Conservation (phyloP, 441 rosid genomes). For the Viola pubescens region DNA sequence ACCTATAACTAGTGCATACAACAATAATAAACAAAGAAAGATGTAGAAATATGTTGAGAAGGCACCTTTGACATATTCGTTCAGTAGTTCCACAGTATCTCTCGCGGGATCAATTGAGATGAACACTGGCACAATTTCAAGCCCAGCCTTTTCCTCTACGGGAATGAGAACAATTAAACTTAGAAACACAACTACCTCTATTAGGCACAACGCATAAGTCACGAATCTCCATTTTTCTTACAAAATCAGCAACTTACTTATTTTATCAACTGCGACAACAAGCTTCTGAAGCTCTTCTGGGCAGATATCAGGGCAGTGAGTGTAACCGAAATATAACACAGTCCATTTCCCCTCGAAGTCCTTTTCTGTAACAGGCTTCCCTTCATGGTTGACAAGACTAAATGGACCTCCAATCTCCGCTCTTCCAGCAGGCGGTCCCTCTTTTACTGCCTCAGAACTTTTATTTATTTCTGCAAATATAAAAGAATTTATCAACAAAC, state of each 20-base stretch:
- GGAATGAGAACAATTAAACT: not conserved
- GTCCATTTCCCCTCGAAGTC: constrained; percentile 84
- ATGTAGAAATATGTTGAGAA: constrained; percentile 4
- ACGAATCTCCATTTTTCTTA: not conserved
- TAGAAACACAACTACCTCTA: not conserved
- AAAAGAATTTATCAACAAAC: not conserved
- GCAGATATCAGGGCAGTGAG: constrained; percentile 97
- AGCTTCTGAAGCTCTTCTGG: constrained; percentile 87
- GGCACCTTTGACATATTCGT: constrained; percentile 79
- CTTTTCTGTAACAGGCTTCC: constrained; percentile 67
- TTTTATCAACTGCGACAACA: constrained; percentile 76
- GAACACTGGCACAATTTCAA: constrained; percentile 70
- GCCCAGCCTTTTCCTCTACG: constrained; percentile 66
- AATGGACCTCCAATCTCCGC: constrained; percentile 96
- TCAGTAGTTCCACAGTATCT: constrained; percentile 85
- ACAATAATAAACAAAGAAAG: not conserved
- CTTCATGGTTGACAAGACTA: constrained; percentile 72
- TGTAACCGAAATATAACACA: constrained; percentile 83
- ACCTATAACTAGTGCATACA: not conserved
- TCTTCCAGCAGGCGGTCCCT: constrained; percentile 88
- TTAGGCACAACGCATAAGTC: not conserved
- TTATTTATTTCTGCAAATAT: constrained; percentile 52
- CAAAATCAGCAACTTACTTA: constrained; percentile 48
- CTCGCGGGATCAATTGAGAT: constrained; percentile 95
- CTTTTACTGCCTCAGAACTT: constrained; percentile 66